Base-by-base conservation (phyloP, 169 alveolate genomes). In the Neospora caninum region DNA sequence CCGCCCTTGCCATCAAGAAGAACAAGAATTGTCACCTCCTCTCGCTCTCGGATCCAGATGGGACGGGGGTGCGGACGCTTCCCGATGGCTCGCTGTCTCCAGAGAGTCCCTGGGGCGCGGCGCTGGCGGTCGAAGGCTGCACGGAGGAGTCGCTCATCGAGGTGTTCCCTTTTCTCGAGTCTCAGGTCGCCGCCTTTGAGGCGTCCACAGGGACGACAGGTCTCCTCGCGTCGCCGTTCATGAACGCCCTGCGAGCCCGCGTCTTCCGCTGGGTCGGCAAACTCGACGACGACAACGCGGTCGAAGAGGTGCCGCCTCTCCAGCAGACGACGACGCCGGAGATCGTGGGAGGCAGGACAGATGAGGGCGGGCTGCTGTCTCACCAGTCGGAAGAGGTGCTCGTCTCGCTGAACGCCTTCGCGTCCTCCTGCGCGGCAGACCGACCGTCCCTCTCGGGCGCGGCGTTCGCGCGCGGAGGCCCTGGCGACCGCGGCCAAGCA, bases 101-200 rank as follows among this genome's bases (percentile, higher is more conserved):
- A 0, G 58, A 38, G 83, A 49, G 91, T 70, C 87, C 91, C 83
- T 91, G 94, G 94, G 94, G 94, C 22, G 94, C 82, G 67, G 86
- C 94, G 38, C 69, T 91, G 38, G 94, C 94, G 16, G 94, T 91
- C 43, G 94, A 80, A 22, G 94, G 94, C n/a, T 91, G 94, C 69
- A 91, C 94, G n/a, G 94, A 91, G 70, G 94, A 45, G 84, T 91
- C 86, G 31, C 58, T 91, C 36, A 53, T 91, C 31, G 64, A 54
- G 39, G 58, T 54, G n/a, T 73, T 87, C 39, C 91, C 80, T 49
- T 91, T 91, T 69, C 84, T 91, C 34, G 80, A 78, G 58, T 29
- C 94, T n/a, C 94, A 91, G 45, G 67, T 91, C 18, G 94, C 94
- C n/a, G 91, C 94, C 34, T 91, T 53, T 53, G 94, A 91, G 83